phyloP scores from a whole-genome alignment of 495 filamentous ascomycete species.

The Tuber aestivum region DNA sequence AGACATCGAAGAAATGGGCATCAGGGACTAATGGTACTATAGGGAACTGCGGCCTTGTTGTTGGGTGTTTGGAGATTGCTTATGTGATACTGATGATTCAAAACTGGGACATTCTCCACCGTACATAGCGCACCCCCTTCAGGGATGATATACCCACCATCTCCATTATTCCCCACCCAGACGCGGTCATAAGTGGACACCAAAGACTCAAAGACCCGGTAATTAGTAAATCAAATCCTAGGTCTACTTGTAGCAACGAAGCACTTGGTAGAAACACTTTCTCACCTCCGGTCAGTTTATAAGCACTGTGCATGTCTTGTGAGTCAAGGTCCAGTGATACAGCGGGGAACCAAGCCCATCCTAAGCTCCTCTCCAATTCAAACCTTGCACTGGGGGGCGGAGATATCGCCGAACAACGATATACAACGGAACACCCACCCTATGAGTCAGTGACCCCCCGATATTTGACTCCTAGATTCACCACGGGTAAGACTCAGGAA shows the following conservation, averaged over 20 bases:
- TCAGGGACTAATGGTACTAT: conserved; percentile 4
- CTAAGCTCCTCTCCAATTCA: background rate
- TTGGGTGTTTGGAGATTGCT: conserved; percentile 94
- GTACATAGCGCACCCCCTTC: background rate
- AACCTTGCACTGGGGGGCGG: background rate
- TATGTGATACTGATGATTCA: conserved; percentile 43
- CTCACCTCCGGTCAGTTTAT: background rate
- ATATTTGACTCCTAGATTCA: background rate
- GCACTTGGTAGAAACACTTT: background rate
- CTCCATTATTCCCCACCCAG: background rate
- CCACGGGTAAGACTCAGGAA: background rate
- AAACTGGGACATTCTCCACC: background rate
- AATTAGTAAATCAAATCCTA: background rate
- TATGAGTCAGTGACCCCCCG: background rate
- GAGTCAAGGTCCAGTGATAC: background rate
- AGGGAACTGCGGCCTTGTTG: conserved; percentile 79
- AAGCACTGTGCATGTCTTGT: background rate
- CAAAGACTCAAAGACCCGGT: background rate
- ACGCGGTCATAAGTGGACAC: background rate
- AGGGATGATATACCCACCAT: background rate
- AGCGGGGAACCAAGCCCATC: background rate
- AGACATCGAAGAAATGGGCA: background rate
- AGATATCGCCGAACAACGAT: background rate
- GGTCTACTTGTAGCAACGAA: background rate
- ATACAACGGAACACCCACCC: too few species aligned